Evolutionary conservation across 768 basidiomycete species (phyloP), one percentile per base, ranked within the genome.

Genomic region (Cystobasidium onofrii): DNA sequence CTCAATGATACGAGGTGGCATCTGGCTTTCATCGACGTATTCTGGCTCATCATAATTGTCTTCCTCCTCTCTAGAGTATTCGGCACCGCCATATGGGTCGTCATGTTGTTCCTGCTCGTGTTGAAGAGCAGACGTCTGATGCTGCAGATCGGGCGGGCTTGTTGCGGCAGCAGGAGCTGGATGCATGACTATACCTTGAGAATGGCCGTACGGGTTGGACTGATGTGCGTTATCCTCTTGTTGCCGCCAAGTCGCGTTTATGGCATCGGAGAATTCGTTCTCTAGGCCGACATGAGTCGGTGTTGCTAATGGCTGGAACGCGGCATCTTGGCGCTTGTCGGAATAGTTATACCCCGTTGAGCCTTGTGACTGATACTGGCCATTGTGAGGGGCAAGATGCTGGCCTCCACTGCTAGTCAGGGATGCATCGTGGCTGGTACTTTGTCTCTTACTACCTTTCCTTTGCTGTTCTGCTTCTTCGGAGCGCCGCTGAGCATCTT

Each of bases 201-300:
- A 15, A 15, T 61, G 57, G 20, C 15, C n/a, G 23, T 39, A 31
- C 6, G 29, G 29, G 29, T 61, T 27, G 25, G 3, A 6, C 41
- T 64, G 41, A 67, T 67, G 4, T 46, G n/a, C 17, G 20, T 15
- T 25, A 64, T n/a, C 39, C 63, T 44, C 36, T 20, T 39, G 63
- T 34, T 71, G 25, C 23, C 55, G 50, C 69, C 69, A 71, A 6
- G 25, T 29, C 23, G 69, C 69, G 54, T 71, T 71, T 2, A 71
- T 44, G 9, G 54, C 50, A 10, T 71, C 54, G 6, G 69, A 36
- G 54, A 71, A 71, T 23, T 71, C 69, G 54, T 55, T 57, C 52
- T 71, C 69, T 17, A 71, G 17, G 4, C 23, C 52, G 4, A 39
- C 31, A 33, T 36, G 69, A 6, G 69, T n/a, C 3, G 63, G 63